These are phyloP conservation scores for Tirmania nivea DNA, from an alignment of 495 filamentous ascomycete species.

Conservation along the genomic window DNA sequence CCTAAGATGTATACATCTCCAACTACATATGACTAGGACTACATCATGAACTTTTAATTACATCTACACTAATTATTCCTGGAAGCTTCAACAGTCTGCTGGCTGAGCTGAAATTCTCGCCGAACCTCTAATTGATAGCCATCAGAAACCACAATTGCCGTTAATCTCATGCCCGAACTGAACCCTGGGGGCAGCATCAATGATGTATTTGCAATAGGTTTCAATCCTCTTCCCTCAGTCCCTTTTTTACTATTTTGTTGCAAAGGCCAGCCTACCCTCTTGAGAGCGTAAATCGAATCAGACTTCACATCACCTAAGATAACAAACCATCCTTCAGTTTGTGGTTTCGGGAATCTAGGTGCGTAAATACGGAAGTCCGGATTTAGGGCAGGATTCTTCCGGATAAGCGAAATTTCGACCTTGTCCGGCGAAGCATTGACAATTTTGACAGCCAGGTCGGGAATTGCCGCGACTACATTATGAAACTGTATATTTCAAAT, in stretches of 20 bases:
- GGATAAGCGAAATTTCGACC: constrained; percentile 39
- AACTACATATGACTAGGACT: no score
- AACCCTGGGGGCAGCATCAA: not conserved
- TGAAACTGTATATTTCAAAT: constrained; percentile 22
- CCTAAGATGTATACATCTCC: no score
- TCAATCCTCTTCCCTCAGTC: not conserved
- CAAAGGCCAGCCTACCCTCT: constrained; percentile 53
- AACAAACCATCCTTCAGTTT: constrained; percentile 86
- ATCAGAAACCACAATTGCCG: not conserved
- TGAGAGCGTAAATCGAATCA: constrained; percentile 67
- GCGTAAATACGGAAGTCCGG: constrained; percentile 55
- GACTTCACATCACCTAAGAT: constrained; percentile 39
- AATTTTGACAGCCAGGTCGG: constrained; percentile 43
- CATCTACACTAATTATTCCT: no score
- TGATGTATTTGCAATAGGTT: not conserved
- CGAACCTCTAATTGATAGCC: not conserved
- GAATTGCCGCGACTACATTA: constrained; percentile 39
- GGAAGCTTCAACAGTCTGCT: no score
- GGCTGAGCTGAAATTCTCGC: no score
- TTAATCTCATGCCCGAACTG: not conserved
- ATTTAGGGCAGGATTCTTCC: constrained; percentile 41
- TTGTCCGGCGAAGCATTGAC: constrained; percentile 35
- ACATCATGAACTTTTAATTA: no score
- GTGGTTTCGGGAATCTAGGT: constrained; percentile 77
- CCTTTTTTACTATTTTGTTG: not conserved